Percentiles rank a stretch among this genome's conserved stretches.
Conservation (phyloP, 306 rosid genomes). For the Mimosa bimucronata region DNA sequence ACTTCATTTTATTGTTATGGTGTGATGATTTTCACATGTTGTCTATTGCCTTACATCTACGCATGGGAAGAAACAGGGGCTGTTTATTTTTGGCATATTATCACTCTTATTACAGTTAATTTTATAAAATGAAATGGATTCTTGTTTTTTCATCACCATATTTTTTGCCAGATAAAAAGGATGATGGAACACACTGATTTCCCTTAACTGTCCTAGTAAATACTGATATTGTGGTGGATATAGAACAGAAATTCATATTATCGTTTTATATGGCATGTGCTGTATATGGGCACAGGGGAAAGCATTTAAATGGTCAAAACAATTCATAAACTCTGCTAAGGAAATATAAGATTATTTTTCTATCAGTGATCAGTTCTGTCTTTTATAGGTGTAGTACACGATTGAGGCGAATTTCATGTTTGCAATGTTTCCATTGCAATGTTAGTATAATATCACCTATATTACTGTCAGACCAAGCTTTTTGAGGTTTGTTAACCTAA, state of each 20-base stretch:
- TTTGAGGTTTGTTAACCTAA: background rate
- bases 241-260: no score
- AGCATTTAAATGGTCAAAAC: background rate
- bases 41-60: constrained; percentile 11
- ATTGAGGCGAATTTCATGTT: background rate
- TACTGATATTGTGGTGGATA: background rate
- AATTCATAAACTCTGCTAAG: constrained; percentile 16
- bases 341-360: constrained; percentile 12
- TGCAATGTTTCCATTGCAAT: background rate
- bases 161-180: constrained; percentile 6
- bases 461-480: constrained; percentile 21
- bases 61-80: constrained; percentile 14
- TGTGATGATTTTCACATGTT: constrained; percentile 2
- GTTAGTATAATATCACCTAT: background rate
- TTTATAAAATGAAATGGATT: background rate
- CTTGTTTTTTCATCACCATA: constrained; percentile 5
- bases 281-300: constrained; percentile 13
- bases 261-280: constrained; percentile 4
- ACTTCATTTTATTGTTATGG: constrained; percentile 9
- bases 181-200: constrained; percentile 10
- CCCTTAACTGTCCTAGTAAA: constrained; percentile 20
- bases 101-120: background rate
- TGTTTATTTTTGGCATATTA: constrained; percentile 7
- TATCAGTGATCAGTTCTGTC: background rate
- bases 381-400: background rate